Conservation (phyloP, 352 stramenopile genomes). For the Phytopythium boreale region DNA sequence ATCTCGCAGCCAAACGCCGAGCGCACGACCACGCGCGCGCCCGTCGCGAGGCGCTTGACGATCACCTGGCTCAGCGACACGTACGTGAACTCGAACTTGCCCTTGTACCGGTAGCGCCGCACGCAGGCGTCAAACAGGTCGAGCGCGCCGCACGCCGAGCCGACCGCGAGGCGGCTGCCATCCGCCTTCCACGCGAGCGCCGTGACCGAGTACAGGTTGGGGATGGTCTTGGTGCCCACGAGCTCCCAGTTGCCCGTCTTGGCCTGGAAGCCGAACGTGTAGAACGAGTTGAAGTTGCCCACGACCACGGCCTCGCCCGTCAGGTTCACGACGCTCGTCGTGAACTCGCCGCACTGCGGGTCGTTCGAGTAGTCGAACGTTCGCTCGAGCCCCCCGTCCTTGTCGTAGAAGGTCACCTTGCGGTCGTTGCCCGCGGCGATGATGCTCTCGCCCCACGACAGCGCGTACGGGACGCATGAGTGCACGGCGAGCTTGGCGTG, state of each 20-base stretch:
- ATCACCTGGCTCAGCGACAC: slow-evolving; percentile 93
- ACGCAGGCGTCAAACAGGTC: slow-evolving; percentile 94
- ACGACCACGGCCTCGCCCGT: slow-evolving; percentile 91
- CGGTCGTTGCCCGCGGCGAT: slow-evolving; percentile 90
- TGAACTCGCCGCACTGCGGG: slow-evolving; percentile 82
- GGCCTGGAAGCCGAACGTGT: slow-evolving; percentile 86
- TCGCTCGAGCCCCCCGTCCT: slow-evolving; percentile 73
- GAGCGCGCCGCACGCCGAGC: slow-evolving; percentile 88
- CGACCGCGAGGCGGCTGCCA: slow-evolving; percentile 86
- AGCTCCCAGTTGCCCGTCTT: slow-evolving; percentile 87
- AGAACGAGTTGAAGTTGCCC: slow-evolving; percentile 93
- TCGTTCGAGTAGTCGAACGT: slow-evolving; percentile 91
- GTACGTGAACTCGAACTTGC: slow-evolving; percentile 96
- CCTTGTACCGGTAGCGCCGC: slow-evolving; percentile 90
- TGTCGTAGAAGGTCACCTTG: slow-evolving; percentile 91
- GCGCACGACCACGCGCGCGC: slow-evolving; percentile 83
- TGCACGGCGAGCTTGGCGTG: slow-evolving; percentile 89
- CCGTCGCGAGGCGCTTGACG: slow-evolving; percentile 88
- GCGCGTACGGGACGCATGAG: slow-evolving; percentile 85
- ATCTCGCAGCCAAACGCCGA: slow-evolving; percentile 92
- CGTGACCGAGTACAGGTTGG: slow-evolving; percentile 93
- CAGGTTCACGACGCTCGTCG: slow-evolving; percentile 81
- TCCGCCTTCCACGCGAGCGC: slow-evolving; percentile 91
- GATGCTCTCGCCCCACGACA: slow-evolving; percentile 91
- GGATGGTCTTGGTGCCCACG: slow-evolving; percentile 77